Conservation (phyloP, 805 yeast species). For the Candida easanensis region DNA sequence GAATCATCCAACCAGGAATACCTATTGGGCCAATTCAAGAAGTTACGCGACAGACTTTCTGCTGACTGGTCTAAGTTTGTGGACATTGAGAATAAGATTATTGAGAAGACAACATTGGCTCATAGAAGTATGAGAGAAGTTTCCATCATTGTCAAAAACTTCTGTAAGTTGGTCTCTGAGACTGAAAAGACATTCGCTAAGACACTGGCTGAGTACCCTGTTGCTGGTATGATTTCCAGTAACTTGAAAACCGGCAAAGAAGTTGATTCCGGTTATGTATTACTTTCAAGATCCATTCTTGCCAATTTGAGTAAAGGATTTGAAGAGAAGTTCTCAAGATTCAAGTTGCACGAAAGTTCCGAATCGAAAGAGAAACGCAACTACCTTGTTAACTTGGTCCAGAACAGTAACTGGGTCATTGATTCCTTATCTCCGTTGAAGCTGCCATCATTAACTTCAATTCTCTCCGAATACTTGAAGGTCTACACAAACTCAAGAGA, state of each 20-base stretch:
- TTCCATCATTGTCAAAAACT: slow-evolving; percentile 42
- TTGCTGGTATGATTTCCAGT: slow-evolving; percentile 3
- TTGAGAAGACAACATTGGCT: slow-evolving; percentile 37
- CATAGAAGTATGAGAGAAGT: slow-evolving; percentile 40
- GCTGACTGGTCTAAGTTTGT: slow-evolving; percentile 59
- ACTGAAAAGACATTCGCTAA: slow-evolving; percentile 29
- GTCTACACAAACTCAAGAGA: slow-evolving; percentile 34
- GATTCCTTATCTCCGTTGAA: slow-evolving; percentile 36
- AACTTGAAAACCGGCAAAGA: slow-evolving; percentile 23
- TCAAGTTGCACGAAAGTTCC: slow-evolving; percentile 18
- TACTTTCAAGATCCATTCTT: slow-evolving; percentile 30
- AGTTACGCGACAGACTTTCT: slow-evolving; percentile 48
- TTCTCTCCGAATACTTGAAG: slow-evolving; percentile 22
- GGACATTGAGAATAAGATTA: slow-evolving; percentile 46
- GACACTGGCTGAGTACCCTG: slow-evolving; percentile 13
- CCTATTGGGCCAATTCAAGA: slow-evolving; percentile 46
- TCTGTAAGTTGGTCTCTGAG: slow-evolving; percentile 44
- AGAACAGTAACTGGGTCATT: slow-evolving; percentile 51
- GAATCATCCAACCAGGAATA: slow-evolving; percentile 65
- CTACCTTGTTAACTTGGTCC: slow-evolving; percentile 45
- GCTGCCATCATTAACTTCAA: slow-evolving; percentile 13
- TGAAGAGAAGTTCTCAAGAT: slow-evolving; percentile 18
- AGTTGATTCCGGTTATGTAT: slow-evolving; percentile 30
- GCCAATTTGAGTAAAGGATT: slow-evolving; percentile 27
- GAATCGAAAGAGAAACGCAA: slow-evolving; percentile 35